These are phyloP conservation scores for Vitis labrusca DNA, from an alignment of 164 flowering plant genomes.

Conservation along the genomic window DNA sequence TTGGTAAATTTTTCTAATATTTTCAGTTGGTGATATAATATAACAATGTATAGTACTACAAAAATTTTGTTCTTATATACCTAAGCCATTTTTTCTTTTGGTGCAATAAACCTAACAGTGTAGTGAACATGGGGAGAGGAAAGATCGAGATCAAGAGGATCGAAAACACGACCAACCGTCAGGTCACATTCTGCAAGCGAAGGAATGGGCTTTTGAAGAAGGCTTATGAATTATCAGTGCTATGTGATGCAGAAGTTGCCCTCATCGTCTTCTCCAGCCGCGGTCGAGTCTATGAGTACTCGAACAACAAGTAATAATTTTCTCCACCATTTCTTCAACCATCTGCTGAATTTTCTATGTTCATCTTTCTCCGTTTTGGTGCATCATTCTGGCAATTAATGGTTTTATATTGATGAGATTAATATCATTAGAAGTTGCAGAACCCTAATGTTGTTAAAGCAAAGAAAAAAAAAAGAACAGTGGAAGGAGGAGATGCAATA, in stretches of 20 bases:
- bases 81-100: not conserved
- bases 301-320: slow-evolving; percentile 38
- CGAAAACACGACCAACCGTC: slow-evolving; percentile 46
- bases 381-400: too few relatives aligned
- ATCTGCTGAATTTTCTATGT: not conserved
- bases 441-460: too few relatives aligned
- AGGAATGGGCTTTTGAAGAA: slow-evolving; percentile 47
- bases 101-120: too few relatives aligned
- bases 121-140: slow-evolving; percentile 38
- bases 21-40: too few relatives aligned
- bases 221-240: slow-evolving; percentile 44
- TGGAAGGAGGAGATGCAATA: too few relatives aligned
- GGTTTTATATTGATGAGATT: too few relatives aligned
- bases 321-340: not conserved
- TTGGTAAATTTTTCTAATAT: too few relatives aligned
- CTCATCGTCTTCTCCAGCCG: slow-evolving; percentile 50
- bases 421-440: too few relatives aligned
- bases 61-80: too few relatives aligned
- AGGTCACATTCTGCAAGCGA: slow-evolving; percentile 49
- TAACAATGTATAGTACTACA: too few relatives aligned
- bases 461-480: too few relatives aligned
- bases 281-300: slow-evolving; percentile 48
- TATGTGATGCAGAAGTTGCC: slow-evolving; percentile 48
- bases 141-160: slow-evolving; percentile 53
- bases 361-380: not conserved